Evolutionary conservation across 2,329 filamentous ascomycete species (phyloP).

Genomic region (Conoideocrella luteorostrata): DNA sequence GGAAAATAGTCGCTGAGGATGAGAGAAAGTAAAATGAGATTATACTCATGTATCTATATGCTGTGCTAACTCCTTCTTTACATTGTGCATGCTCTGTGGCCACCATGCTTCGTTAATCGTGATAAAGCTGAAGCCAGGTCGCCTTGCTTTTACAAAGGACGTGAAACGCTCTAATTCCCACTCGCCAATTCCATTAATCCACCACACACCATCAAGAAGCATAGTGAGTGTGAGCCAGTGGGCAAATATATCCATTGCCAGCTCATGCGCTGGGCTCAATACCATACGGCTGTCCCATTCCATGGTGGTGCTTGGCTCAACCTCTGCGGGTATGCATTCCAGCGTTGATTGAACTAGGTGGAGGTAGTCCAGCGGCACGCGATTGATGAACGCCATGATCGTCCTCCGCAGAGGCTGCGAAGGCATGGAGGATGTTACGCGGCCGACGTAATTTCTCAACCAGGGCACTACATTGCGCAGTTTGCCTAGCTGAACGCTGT

Average conservation of each 20-base stretch:
- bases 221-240: conserved; percentile 33
- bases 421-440: conserved; percentile 20
- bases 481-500: conserved; percentile 11
- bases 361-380: conserved; percentile 26
- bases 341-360: conserved; percentile 27
- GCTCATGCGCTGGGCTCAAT: conserved; percentile 11
- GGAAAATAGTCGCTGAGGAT: too few relatives aligned
- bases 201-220: conserved; percentile 33
- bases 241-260: conserved; percentile 30
- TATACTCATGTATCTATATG: too few relatives aligned
- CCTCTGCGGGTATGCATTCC: conserved; percentile 12
- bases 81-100: conserved; percentile 28
- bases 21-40: too few relatives aligned
- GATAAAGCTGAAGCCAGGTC: too few relatives aligned
- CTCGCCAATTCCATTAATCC: conserved; percentile 28
- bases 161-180: conserved; percentile 27
- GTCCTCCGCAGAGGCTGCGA: conserved; percentile 27
- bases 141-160: conserved; percentile 8
- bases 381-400: conserved; percentile 35
- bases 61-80: not conserved
- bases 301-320: too few relatives aligned
- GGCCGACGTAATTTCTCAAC: conserved; percentile 28
- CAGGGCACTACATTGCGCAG: conserved; percentile 24
- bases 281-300: not conserved
- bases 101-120: conserved; percentile 21